Evolutionary conservation across 345 rosid genomes (phyloP), one percentile per base, ranked within the genome.

Genomic region (Schrenkiella parvula): DNA sequence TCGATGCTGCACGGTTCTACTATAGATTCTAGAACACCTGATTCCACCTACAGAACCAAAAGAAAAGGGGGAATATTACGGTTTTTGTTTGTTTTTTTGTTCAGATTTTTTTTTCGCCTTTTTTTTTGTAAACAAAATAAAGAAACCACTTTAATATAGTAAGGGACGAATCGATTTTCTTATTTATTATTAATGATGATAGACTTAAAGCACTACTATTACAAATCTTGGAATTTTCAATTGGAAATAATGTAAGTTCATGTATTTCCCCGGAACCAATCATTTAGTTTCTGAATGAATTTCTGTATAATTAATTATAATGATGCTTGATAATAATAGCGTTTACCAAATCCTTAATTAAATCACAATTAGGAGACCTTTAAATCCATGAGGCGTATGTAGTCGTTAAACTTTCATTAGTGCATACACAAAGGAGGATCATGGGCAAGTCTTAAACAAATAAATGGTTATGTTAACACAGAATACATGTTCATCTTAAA

Each of bases 231-330:
- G 70, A 72, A 51, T 15, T 61, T 51, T 50, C 52, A 61, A 22
- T 64, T 26, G 25, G 28, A 46, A 57, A 55, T 64, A 23, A 55
- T 64, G 38, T 11, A 56, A 26, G 78, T 73, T 65, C 43, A 73
- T 73, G 77, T 47, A 73, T 64, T 64, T 55, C 21, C 34, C 31
- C 1, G 7, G 29, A 72, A 32, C 54, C 64, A 72, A 52, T 62
- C 63, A 71, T 61, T 17, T 50, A 12, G 26, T 57, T 56, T 15
- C 32, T 70, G 31, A 10, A 29, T 69, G 73, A 42, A 60, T 31
- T 62, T 48, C 28, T 71, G 48, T 71, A 15, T 70, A 32, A 69
- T 70, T 70, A 32, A 69, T 70, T 37, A 18, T 60, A 19, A 41
- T 37, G 54, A 51, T 52, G 25, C 25, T 14, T 37, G 18, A 26